phyloP scores from a whole-genome alignment of 768 basidiomycete genomes.

The Sutorius australiensis region DNA sequence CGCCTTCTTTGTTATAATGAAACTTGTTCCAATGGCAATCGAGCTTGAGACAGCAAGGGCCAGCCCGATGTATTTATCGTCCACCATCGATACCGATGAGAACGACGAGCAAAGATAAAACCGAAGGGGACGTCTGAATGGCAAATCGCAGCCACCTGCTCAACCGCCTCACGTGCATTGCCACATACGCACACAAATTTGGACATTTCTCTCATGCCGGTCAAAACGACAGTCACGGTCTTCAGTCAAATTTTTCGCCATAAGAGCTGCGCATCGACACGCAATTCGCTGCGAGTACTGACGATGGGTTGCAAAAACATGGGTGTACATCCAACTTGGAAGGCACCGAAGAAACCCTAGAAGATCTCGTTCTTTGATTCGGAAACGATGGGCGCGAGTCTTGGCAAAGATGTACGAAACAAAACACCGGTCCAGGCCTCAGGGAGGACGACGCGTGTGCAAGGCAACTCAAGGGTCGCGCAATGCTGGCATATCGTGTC shows the following conservation, averaged over 20 bases:
- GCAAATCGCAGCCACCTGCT: neutral
- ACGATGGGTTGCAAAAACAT: too few species aligned
- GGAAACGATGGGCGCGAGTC: neutral
- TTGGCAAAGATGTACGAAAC: neutral
- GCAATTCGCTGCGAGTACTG: too few species aligned
- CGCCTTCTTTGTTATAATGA: conserved; percentile 99
- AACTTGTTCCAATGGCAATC: conserved; percentile 88
- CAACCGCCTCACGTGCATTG: conserved; percentile 24
- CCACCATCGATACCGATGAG: conserved; percentile 50
- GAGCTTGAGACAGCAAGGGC: conserved; percentile 83
- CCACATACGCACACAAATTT: conserved; percentile 12
- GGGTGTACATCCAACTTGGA: too few species aligned
- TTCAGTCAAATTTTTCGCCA: too few species aligned
- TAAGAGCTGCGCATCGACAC: too few species aligned
- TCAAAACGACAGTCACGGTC: too few species aligned
- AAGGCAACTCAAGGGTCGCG: neutral
- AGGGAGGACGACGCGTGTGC: neutral
- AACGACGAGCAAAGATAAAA: neutral
- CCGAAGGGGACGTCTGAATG: neutral
- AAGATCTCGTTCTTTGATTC: neutral
- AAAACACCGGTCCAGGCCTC: neutral
- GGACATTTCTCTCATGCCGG: neutral
- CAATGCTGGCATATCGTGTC: too few species aligned
- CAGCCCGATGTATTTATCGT: conserved; percentile 96
- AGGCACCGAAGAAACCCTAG: neutral